Evolutionary conservation across 2,329 filamentous ascomycete genomes (phyloP), one percentile per base, ranked within the genome.

Genomic region (Pestalotiopsis sp.): DNA sequence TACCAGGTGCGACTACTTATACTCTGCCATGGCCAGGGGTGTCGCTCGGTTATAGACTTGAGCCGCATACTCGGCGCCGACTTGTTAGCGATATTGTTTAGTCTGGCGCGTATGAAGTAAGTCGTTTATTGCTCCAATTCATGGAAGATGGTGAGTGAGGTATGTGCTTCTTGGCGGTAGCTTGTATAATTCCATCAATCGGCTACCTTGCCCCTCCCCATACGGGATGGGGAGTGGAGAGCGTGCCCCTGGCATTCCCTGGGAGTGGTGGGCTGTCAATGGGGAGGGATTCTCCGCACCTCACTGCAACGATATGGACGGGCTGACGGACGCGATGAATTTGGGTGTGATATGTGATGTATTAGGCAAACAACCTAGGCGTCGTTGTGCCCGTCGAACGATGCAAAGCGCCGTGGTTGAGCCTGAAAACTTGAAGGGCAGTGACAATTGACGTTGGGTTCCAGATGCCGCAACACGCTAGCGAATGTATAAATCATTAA

Each of bases 101-200:
- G 39, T 25, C 4, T 52, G 45, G 59, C 13, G 36, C 27, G 27
- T 20, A 20, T 36, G 27, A 12, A 20, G 11, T 36, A 36, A 39
- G 31, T 61, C 27, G 20, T 36, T 61, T 38, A 31, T 31, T 31
- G 4, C 36, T 36, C 36, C 31, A 20, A 39, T 20, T 25, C 38
- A 25, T 38, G 62, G 62, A 64, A 23, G n/a, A 49, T 23, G 25
- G 38, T 64, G 39, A 39, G 45, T 39, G 41, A 31, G 38, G 25
- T 45, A 49, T 12, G 31, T 57, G 52, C 52, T n/a, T 14, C 14
- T 14, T 14, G 63, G 6, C 27, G n/a, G 41, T 36, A 45, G 20
- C 17, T 31, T 25, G 9, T 23, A 31, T 17, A 58, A 65, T 65
- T 65, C 63, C 63, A 65, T 65, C 63, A 65, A 55, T 65, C n/a